Conservation (phyloP, 2,329 filamentous ascomycete species). For the Monilinia aucupariae region DNA sequence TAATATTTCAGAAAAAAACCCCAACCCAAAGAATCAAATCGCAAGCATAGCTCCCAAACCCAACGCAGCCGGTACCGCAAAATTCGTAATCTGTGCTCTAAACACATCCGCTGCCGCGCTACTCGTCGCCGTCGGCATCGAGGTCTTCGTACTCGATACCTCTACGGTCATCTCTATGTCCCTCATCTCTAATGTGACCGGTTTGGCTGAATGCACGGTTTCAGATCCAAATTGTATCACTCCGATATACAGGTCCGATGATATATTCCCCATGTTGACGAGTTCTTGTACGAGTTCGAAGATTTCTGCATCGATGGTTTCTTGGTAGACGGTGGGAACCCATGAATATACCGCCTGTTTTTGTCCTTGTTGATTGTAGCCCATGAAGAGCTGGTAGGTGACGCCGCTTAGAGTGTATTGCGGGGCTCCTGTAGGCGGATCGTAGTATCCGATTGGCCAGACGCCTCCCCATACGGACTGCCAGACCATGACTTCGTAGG, state of each 20-base stretch:
- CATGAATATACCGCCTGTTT: slow-evolving; percentile 9
- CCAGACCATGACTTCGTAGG: slow-evolving; percentile 14
- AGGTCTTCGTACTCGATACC: background rate
- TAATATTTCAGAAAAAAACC: background rate
- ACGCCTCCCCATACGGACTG: slow-evolving; percentile 15
- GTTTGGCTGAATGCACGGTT: background rate
- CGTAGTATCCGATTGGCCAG: slow-evolving; percentile 14
- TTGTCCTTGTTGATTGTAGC: slow-evolving; percentile 9
- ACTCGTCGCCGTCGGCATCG: slow-evolving; percentile 4
- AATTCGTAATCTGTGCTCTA: slow-evolving; percentile 13
- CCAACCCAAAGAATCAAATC: background rate
- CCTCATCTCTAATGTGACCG: background rate
- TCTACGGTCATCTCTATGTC: slow-evolving; percentile 9
- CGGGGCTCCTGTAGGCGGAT: background rate
- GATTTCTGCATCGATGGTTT: slow-evolving; percentile 3
- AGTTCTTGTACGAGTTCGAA: slow-evolving; percentile 1
- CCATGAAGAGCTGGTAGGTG: slow-evolving; percentile 1
- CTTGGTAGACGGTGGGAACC: slow-evolving; percentile 4
- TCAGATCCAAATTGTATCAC: slow-evolving; percentile 10
- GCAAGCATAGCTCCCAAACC: slow-evolving; percentile 7
- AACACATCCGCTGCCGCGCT: background rate
- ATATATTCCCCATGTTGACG: background rate
- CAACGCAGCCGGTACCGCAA: slow-evolving; percentile 14
- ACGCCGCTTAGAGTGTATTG: slow-evolving; percentile 1
- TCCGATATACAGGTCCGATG: slow-evolving; percentile 9